Conservation (phyloP, 2,329 filamentous ascomycete species). For the Cadophora malorum region DNA sequence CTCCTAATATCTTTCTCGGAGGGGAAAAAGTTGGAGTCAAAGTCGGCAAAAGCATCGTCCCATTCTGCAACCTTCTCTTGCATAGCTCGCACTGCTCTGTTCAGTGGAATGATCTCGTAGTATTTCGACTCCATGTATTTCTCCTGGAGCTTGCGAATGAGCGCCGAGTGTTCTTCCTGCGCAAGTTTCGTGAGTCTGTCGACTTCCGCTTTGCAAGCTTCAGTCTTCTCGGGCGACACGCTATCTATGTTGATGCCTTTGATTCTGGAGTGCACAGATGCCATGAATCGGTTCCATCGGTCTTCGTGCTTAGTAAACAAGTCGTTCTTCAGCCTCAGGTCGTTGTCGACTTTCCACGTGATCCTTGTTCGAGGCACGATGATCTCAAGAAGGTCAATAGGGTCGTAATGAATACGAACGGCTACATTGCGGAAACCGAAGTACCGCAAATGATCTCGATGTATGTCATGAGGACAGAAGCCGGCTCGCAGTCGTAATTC, state of each 20-base stretch:
- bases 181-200: constrained; percentile 79
- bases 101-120: constrained; percentile 95
- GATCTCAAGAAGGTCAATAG: constrained; percentile 91
- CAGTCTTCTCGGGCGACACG: constrained; percentile 84
- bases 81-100: constrained; percentile 85
- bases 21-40: constrained; percentile 91
- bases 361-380: constrained; percentile 88
- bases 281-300: constrained; percentile 84
- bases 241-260: constrained; percentile 91
- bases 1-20: constrained; percentile 95
- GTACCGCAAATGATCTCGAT: constrained; percentile 89
- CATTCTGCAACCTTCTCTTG: constrained; percentile 92
- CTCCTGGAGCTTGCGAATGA: constrained; percentile 81
- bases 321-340: constrained; percentile 91
- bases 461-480: constrained; percentile 88
- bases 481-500: constrained; percentile 76
- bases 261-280: constrained; percentile 82
- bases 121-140: constrained; percentile 94
- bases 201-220: constrained; percentile 81
- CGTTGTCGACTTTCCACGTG: constrained; percentile 97
- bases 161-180: constrained; percentile 78
- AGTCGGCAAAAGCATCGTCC: constrained; percentile 89
- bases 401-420: constrained; percentile 89
- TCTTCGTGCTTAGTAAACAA: constrained; percentile 83
- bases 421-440: constrained; percentile 89